Base-by-base conservation (phyloP, 106 monocot genomes). In the Allium fistulosum region DNA sequence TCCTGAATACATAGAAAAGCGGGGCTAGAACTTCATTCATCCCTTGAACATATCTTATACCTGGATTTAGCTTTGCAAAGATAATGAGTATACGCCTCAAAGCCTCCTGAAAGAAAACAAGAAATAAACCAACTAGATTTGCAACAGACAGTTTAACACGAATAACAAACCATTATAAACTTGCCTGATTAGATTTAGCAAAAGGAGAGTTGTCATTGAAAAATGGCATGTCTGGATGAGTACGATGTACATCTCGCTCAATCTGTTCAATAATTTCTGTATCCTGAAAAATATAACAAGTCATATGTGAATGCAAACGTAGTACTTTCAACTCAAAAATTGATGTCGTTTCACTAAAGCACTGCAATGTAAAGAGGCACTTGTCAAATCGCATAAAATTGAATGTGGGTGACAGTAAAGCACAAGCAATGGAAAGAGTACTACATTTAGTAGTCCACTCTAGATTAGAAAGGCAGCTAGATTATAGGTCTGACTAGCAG, bases 11-110 rank as follows among this genome's bases (percentile, higher is more conserved):
- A 80, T 90, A 99, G 71, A 84, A 93, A 9, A 99, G 59, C 57
- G 92, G 97, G 28, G 97, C 92, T 74, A 99, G 81, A 74, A 99
- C 80, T 82, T 99, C 97, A 78, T 99, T 99, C 97, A 99, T 99
- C 66, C 97, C 97, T 75, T 99, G 97, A 17, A 99, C 97, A 69
- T 99, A 99, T 88, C 85, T 84, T 69, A 99, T 93, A 5, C 89
- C 92, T 10, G 97, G 92, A 85, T 99, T 99, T 69, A 99, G 66
- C 74, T 99, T 99, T 48, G 97, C 89, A 80, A 99, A 99, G 55
- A 99, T 71, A 67, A 83, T 84, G 46, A 99, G 92, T 72, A 99
- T 90, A 27, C 75, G 78, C 71, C 76, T 92, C 53, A 99, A 74
- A 64, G 90, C 74, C 53, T 93, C 92, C 97, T 99, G 83, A 69